These are phyloP conservation scores for Dioscorea zingiberensis DNA, from an alignment of 106 monocot species.

Conservation along the genomic window DNA sequence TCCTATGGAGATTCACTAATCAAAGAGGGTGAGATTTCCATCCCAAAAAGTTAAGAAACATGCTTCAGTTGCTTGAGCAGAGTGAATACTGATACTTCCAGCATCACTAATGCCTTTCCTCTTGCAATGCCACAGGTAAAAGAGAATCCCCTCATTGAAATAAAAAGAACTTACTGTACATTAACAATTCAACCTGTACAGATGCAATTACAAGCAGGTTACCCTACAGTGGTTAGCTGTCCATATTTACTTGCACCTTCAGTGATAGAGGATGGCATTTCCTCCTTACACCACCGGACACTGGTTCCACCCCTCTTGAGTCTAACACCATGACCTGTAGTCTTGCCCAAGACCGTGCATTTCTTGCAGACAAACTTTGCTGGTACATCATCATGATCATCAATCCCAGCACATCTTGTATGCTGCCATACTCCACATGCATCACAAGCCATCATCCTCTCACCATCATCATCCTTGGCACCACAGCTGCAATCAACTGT, in stretches of 20 bases:
- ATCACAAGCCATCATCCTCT: constrained; percentile 88
- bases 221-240: constrained; percentile 11
- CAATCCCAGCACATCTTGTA: constrained; percentile 71
- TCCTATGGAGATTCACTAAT: not conserved
- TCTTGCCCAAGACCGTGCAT: constrained; percentile 17
- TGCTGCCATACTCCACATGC: constrained; percentile 79
- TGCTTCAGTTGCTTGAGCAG: too few species aligned
- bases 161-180: not conserved
- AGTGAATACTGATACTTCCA: not conserved
- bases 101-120: not conserved
- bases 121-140: not conserved
- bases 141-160: not conserved
- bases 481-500: constrained; percentile 76
- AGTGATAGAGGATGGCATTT: constrained; percentile 1
- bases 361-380: constrained; percentile 52
- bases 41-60: not conserved
- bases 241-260: constrained; percentile 3
- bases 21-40: not conserved
- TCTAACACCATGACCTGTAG: too few species aligned
- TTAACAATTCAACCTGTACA: not conserved
- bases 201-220: not conserved
- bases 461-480: constrained; percentile 83
- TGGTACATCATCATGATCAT: constrained; percentile 48
- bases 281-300: constrained; percentile 12
- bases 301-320: too few species aligned